phyloP scores from a whole-genome alignment of 345 rosid species.

The Gynandropsis gynandra region DNA sequence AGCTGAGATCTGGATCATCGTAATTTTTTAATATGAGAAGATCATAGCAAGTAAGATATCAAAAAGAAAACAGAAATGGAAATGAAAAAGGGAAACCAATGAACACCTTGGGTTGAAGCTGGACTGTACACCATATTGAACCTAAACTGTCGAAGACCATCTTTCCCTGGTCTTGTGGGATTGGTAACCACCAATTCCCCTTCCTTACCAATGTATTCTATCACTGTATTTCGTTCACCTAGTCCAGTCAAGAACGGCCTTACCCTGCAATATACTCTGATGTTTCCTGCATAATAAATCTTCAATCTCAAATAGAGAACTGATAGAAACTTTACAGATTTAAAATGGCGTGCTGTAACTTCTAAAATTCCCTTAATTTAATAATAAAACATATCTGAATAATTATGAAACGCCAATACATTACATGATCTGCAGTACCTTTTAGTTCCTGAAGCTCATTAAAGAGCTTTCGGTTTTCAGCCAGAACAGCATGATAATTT shows the following conservation, averaged over 20 bases:
- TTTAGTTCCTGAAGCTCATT: constrained; percentile 90
- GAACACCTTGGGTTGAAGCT: constrained; percentile 68
- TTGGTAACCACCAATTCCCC: constrained; percentile 66
- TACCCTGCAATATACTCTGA: constrained; percentile 77
- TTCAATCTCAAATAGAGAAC: constrained; percentile 9
- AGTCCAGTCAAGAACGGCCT: constrained; percentile 78
- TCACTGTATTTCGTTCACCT: constrained; percentile 37
- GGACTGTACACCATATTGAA: constrained; percentile 77
- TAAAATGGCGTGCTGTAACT: too few species aligned
- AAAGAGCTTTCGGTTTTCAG: constrained; percentile 73
- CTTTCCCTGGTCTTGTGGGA: constrained; percentile 74
- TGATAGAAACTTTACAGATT: too few species aligned
- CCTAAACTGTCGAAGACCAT: constrained; percentile 53
- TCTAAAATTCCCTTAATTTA: too few species aligned
- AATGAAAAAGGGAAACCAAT: constrained; percentile 7
- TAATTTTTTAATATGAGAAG: neutral
- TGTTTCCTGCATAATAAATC: constrained; percentile 56
- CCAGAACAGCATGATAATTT: constrained; percentile 60
- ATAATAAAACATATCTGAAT: neutral
- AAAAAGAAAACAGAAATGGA: neutral
- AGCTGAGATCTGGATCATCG: constrained; percentile 18
- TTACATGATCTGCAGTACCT: constrained; percentile 36
- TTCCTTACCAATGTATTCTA: constrained; percentile 64
- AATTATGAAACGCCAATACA: neutral
- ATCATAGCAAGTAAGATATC: neutral